Percentiles rank a stretch among this genome's conserved stretches.
Evolutionary conservation across 2,329 filamentous ascomycete genomes (phyloP).

Genomic region (Paracoccidioides lutzii): DNA sequence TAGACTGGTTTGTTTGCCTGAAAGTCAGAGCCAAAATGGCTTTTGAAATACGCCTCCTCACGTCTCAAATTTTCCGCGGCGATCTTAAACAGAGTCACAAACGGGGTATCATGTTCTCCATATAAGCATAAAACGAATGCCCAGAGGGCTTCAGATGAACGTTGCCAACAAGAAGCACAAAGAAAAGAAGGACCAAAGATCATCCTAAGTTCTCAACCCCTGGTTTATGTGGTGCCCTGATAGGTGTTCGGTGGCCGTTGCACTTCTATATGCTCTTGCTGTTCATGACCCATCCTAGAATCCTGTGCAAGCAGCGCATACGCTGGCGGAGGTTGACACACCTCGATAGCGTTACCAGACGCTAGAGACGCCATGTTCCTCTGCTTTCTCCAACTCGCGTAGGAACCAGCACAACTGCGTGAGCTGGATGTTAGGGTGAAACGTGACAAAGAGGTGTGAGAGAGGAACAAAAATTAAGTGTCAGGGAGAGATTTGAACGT

Average conservation of each 20-base stretch:
- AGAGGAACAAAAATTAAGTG: no score
- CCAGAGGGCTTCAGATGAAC: no score
- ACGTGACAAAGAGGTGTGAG: no score
- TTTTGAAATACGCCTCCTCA: no score
- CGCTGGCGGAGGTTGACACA: neutral
- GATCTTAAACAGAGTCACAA: no score
- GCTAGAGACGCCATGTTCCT: neutral
- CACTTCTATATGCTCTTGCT: neutral
- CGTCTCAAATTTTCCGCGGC: no score
- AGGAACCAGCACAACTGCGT: neutral
- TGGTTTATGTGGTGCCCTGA: neutral
- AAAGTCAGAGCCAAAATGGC: no score
- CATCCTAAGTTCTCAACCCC: neutral
- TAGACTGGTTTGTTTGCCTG: no score
- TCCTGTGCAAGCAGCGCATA: neutral
- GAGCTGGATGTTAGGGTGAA: neutral
- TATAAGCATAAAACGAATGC: neutral
- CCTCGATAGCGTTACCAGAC: neutral
- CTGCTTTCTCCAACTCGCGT: neutral
- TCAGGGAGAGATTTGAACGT: no score
- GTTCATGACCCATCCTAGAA: neutral
- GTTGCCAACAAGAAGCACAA: neutral
- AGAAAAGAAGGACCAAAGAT: neutral
- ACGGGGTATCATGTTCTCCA: neutral
- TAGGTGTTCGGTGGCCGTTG: neutral